These are phyloP conservation scores for Hymenoscyphus repandus DNA, from an alignment of 2,329 filamentous ascomycete genomes.

Conservation along the genomic window DNA sequence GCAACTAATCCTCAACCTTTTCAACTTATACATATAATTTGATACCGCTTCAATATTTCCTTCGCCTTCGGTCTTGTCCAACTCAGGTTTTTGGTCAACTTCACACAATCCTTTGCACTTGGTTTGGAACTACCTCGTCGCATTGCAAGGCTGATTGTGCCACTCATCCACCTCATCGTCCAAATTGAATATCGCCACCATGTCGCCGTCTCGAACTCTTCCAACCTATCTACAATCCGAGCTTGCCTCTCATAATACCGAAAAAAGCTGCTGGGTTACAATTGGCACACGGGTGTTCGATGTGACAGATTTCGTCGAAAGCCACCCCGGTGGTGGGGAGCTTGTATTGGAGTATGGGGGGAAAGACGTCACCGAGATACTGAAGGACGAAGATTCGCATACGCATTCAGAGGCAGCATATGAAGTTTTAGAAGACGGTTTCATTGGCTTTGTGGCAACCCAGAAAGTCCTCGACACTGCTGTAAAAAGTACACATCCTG, in stretches of 20 bases:
- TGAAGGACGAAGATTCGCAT: conserved; percentile 80
- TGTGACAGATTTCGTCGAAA: conserved; percentile 82
- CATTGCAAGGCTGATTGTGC: neutral
- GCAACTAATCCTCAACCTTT: neutral
- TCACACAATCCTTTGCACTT: neutral
- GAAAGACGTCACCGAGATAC: conserved; percentile 75
- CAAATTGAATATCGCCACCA: conserved; percentile 20
- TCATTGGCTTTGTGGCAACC: conserved; percentile 73
- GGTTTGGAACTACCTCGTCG: neutral
- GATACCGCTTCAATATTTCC: neutral
- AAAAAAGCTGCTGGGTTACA: conserved; percentile 87
- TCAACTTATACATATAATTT: neutral
- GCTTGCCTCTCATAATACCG: conserved; percentile 73
- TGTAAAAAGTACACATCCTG: conserved; percentile 32
- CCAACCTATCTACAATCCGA: conserved; percentile 79
- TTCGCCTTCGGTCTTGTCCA: neutral
- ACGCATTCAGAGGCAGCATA: conserved; percentile 89
- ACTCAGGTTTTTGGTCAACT: neutral
- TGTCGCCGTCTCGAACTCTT: conserved; percentile 75
- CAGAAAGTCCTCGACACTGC: conserved; percentile 37
- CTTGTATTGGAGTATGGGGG: conserved; percentile 86
- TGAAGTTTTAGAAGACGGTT: conserved; percentile 82
- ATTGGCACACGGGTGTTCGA: conserved; percentile 90
- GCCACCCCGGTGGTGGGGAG: conserved; percentile 86
- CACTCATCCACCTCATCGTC: neutral